Conservation (phyloP, 305 asterid genomes). For the Fraxinus sp. region DNA sequence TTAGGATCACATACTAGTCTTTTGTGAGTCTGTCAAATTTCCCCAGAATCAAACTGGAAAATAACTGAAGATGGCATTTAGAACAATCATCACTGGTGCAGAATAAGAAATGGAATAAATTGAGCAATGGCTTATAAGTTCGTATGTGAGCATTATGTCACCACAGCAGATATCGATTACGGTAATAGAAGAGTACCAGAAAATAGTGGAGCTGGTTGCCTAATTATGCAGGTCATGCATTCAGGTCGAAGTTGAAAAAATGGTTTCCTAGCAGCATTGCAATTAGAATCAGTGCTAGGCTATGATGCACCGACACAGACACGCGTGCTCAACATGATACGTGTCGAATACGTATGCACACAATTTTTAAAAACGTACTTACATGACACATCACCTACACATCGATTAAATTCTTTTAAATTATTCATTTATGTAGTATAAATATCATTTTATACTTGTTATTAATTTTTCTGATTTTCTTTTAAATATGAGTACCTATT, state of each 20-base stretch:
- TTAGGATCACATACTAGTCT: not conserved
- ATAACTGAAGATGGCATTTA: not conserved
- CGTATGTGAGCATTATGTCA: not conserved
- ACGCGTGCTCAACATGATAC: not conserved
- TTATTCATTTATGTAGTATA: too few species aligned
- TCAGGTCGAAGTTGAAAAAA: not conserved
- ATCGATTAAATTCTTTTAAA: too few species aligned
- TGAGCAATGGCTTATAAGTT: not conserved
- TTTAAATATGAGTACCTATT: too few species aligned
- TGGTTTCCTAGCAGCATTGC: not conserved
- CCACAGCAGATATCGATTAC: not conserved
- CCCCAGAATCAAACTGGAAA: not conserved
- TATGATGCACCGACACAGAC: not conserved
- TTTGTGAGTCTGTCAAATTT: not conserved
- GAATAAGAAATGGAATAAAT: not conserved
- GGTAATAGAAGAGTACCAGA: not conserved
- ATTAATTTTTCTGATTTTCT: too few species aligned
- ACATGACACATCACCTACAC: not conserved
- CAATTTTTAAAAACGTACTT: too few species aligned
- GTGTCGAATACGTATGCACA: not conserved
- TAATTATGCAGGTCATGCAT: not conserved
- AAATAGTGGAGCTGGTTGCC: not conserved
- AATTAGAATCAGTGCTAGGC: not conserved
- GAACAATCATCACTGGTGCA: not conserved
- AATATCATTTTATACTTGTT: too few species aligned